Percentiles rank a stretch among this genome's conserved stretches.
phyloP scores from a whole-genome alignment of 2,329 filamentous ascomycete species.

The Aspergillus fischeri region DNA sequence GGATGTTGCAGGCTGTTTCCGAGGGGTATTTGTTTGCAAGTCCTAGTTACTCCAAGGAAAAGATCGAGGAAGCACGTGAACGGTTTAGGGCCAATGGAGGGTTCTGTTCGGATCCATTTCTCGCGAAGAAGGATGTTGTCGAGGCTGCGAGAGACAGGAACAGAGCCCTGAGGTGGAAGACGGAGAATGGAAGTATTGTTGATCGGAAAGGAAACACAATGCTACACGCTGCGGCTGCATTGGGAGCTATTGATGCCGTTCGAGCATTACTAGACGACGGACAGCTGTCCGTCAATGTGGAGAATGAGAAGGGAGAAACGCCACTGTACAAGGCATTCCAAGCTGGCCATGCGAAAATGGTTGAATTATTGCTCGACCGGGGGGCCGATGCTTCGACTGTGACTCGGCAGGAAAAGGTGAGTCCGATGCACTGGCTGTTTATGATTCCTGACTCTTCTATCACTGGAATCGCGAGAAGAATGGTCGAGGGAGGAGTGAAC shows the following conservation, averaged over 20 bases:
- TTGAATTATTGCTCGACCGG: conserved; percentile 20
- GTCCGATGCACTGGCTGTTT: conserved; percentile 25
- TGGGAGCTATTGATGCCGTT: conserved; percentile 14
- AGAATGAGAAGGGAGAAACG: conserved; percentile 25
- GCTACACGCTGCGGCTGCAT: conserved; percentile 21
- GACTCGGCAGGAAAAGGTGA: conserved; percentile 16
- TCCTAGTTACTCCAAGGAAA: conserved; percentile 1
- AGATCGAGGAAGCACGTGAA: conserved; percentile 13
- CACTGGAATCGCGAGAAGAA: conserved; percentile 11
- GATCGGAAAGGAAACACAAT: conserved; percentile 24
- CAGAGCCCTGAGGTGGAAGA: conserved; percentile 9
- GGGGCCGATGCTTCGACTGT: conserved; percentile 16
- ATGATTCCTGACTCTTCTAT: conserved; percentile 15
- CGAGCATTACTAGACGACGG: conserved; percentile 13
- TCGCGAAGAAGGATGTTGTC: conserved; percentile 14
- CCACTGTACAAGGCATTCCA: conserved; percentile 27
- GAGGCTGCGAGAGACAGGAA: conserved; percentile 6
- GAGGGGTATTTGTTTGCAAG: conserved; percentile 22
- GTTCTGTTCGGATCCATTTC: conserved; percentile 21
- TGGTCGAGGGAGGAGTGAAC: conserved; percentile 18
- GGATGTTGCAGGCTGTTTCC: conserved; percentile 21
- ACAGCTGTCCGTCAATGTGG: conserved; percentile 12
- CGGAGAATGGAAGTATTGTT: conserved; percentile 10
- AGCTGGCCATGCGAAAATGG: conserved; percentile 21
- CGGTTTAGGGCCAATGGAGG: conserved; percentile 20